Percentiles rank a stretch among this genome's conserved stretches.
Evolutionary conservation across 1,284 basidiomycete species (phyloP).

Genomic region (Exobasidium rhododendri): DNA sequence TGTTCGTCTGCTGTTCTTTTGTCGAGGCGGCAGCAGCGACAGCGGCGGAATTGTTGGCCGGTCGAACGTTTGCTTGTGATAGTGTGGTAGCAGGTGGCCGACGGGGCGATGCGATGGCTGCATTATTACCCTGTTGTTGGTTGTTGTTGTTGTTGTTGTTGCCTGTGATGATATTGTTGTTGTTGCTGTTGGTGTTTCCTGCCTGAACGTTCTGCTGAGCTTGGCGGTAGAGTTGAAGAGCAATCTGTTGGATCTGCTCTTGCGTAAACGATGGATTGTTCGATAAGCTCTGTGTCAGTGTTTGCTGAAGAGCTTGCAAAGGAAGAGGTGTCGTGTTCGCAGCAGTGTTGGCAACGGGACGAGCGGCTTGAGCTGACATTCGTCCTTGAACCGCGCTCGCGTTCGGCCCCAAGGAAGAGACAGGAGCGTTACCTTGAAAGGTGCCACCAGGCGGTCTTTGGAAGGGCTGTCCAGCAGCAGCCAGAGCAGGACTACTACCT

Average conservation of each 20-base stretch:
- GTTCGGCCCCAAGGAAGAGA: not conserved
- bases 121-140: not conserved
- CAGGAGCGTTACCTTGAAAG: not conserved
- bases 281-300: constrained; percentile 3
- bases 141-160: not conserved
- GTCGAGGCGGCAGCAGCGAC: not conserved
- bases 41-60: not conserved
- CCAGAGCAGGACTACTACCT: no score
- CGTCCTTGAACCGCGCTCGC: no score
- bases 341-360: not conserved
- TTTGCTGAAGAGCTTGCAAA: constrained; percentile 5
- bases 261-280: constrained; percentile 13
- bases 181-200: not conserved
- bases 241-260: constrained; percentile 17
- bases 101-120: not conserved
- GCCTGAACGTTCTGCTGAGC: constrained; percentile 7
- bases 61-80: constrained; percentile 9
- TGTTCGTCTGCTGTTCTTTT: not conserved
- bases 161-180: not conserved
- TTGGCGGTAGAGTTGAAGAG: constrained; percentile 15
- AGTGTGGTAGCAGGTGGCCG: constrained; percentile 4
- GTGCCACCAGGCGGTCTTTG: not conserved
- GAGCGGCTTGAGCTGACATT: constrained; percentile 2
- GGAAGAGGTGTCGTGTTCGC: constrained; percentile 1
- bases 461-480: not conserved